phyloP scores from a whole-genome alignment of 2,329 filamentous ascomycete species.

The Blastomyces gilchristii region DNA sequence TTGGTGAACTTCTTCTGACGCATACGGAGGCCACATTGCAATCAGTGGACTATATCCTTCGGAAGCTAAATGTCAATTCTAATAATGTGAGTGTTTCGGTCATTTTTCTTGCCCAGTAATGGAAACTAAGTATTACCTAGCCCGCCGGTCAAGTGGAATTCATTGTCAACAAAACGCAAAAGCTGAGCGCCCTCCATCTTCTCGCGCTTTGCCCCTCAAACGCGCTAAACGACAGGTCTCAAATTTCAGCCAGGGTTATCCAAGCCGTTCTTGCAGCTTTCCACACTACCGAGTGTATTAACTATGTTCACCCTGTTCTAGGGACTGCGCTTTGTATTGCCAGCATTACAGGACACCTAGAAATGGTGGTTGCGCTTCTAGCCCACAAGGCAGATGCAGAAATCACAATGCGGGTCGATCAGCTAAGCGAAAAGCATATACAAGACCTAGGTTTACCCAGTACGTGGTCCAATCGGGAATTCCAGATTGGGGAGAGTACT shows the following conservation, averaged over 20 bases:
- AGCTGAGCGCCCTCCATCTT: neutral
- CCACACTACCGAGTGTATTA: neutral
- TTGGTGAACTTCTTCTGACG: slow-evolving; percentile 2
- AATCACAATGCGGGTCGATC: neutral
- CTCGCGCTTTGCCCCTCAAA: slow-evolving; percentile 1
- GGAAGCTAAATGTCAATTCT: neutral
- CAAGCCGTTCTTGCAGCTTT: neutral
- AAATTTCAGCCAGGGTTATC: neutral
- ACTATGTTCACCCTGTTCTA: neutral
- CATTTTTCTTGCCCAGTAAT: neutral
- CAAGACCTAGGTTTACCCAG: neutral
- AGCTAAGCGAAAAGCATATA: neutral
- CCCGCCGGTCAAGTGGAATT: neutral
- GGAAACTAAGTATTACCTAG: neutral
- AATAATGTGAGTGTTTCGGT: neutral
- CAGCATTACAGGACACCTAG: neutral
- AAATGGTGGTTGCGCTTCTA: neutral
- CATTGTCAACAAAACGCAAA: slow-evolving; percentile 1
- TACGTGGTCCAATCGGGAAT: neutral
- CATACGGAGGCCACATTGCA: slow-evolving; percentile 1
- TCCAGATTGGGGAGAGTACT: neutral
- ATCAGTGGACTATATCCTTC: slow-evolving; percentile 2
- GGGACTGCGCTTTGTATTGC: slow-evolving; percentile 2
- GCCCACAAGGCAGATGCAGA: neutral
- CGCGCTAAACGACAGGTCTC: neutral